Percentiles rank a stretch among this genome's conserved stretches.
Conservation (phyloP, 2,329 filamentous ascomycete species). For the Aotearoamyces nothofagi region DNA sequence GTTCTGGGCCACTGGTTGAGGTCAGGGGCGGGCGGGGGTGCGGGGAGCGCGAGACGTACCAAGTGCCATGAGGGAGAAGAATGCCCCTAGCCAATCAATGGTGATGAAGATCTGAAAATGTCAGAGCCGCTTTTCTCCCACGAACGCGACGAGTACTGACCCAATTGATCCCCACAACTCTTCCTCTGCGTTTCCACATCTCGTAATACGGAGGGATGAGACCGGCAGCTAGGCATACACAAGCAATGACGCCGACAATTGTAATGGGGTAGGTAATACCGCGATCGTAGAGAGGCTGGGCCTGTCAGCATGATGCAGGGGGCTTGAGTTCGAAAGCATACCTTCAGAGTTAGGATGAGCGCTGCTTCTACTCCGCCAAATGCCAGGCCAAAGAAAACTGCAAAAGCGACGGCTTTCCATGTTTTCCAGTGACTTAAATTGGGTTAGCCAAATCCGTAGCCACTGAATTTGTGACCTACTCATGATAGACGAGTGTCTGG, state of each 20-base stretch:
- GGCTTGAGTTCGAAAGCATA: constrained; percentile 16
- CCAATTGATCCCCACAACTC: constrained; percentile 45
- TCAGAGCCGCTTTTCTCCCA: no score
- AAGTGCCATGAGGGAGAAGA: constrained; percentile 48
- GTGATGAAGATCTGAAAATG: constrained; percentile 36
- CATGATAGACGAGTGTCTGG: constrained; percentile 34
- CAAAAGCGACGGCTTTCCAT: constrained; percentile 29
- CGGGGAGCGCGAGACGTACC: constrained; percentile 23
- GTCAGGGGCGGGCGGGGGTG: neutral
- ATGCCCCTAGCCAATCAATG: constrained; percentile 44
- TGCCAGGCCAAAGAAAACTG: constrained; percentile 22
- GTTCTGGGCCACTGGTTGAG: constrained; percentile 35
- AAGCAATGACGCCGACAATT: constrained; percentile 40
- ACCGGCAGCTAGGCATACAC: constrained; percentile 38
- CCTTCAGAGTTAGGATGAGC: constrained; percentile 39
- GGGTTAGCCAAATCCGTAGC: constrained; percentile 5
- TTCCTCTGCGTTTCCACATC: constrained; percentile 42
- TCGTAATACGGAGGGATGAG: constrained; percentile 46
- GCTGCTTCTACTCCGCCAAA: constrained; percentile 39
- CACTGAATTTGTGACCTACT: constrained; percentile 23
- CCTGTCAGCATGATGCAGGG: constrained; percentile 3
- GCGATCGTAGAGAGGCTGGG: constrained; percentile 33
- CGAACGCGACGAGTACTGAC: no score
- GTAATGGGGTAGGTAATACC: constrained; percentile 38
- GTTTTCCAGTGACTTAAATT: constrained; percentile 26